Conservation (phyloP, 2,329 filamentous ascomycete genomes). For the Botrytis paeoniae region DNA sequence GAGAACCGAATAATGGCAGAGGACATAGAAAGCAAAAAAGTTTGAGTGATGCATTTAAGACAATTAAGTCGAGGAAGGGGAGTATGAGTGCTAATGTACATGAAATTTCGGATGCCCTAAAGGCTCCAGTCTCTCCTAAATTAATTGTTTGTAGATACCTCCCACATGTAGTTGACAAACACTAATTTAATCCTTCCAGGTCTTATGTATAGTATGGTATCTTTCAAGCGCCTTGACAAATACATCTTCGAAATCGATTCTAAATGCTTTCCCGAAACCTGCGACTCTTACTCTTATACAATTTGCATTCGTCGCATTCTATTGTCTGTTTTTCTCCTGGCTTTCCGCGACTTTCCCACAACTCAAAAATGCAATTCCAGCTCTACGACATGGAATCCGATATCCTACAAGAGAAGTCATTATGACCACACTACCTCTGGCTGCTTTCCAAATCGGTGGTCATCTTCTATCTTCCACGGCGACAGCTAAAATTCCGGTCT, state of each 20-base stretch:
- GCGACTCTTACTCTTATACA: constrained; percentile 90
- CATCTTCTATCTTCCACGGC: constrained; percentile 93
- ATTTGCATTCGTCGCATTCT: constrained; percentile 87
- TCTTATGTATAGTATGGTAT: constrained; percentile 89
- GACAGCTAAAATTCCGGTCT: constrained; percentile 92
- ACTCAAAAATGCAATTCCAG: constrained; percentile 69
- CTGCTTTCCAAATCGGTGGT: constrained; percentile 87
- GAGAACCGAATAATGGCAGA: constrained; percentile 28
- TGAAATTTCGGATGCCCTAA: constrained; percentile 86
- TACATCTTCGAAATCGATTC: constrained; percentile 94
- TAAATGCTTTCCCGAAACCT: constrained; percentile 86
- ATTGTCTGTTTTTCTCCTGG: constrained; percentile 78
- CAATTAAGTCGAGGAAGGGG: constrained; percentile 73
- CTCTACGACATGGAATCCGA: constrained; percentile 80
- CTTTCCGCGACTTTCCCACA: constrained; percentile 69
- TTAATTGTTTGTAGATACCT: constrained; percentile 65
- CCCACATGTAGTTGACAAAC: constrained; percentile 24
- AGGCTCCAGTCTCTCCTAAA: constrained; percentile 82
- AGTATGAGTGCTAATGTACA: constrained; percentile 92
- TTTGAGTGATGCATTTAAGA: constrained; percentile 81
- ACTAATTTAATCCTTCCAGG: constrained; percentile 48
- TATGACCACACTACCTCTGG: constrained; percentile 82
- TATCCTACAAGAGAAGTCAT: constrained; percentile 79
- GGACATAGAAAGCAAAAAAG: constrained; percentile 75
- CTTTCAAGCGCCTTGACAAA: constrained; percentile 93